Conservation (phyloP, 2,329 filamentous ascomycete genomes). For the Truncatella angustata region DNA sequence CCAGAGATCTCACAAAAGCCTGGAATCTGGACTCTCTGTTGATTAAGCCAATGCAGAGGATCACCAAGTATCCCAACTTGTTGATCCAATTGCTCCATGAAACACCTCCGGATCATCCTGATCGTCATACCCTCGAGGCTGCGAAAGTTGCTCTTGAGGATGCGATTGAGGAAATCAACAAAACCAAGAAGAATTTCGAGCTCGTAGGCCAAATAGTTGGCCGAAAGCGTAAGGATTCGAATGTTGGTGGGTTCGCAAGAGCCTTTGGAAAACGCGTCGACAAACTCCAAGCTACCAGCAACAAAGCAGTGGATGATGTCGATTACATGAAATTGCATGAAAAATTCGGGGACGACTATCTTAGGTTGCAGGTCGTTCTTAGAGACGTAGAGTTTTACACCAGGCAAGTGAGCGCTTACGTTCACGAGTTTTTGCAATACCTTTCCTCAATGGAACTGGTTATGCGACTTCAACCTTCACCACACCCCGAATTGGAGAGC, state of each 20-base stretch:
- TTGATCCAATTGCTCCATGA: conserved; percentile 76
- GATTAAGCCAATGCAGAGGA: conserved; percentile 93
- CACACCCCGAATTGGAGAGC: conserved; percentile 81
- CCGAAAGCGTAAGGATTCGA: conserved; percentile 83
- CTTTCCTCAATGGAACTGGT: conserved; percentile 80
- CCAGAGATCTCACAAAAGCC: conserved; percentile 85
- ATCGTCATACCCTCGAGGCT: conserved; percentile 61
- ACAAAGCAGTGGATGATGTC: conserved; percentile 69
- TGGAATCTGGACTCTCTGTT: conserved; percentile 97
- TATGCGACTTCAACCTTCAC: conserved; percentile 69
- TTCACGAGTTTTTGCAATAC: conserved; percentile 78
- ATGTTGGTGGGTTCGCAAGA: conserved; percentile 79
- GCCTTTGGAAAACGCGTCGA: conserved; percentile 88
- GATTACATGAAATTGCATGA: conserved; percentile 80
- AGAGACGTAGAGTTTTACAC: conserved; percentile 93
- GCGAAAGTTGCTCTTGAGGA: conserved; percentile 56
- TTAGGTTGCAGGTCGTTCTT: conserved; percentile 87
- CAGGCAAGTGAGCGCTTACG: conserved; percentile 74
- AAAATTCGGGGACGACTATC: conserved; percentile 87
- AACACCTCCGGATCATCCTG: conserved; percentile 81
- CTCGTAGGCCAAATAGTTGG: conserved; percentile 86
- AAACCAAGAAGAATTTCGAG: conserved; percentile 91
- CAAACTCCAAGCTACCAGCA: conserved; percentile 68
- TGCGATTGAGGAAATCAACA: conserved; percentile 85
- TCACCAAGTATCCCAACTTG: conserved; percentile 89